Percentiles rank a stretch among this genome's conserved stretches.
Evolutionary conservation across 1,139 yeast genomes (phyloP).

Genomic region (Zhuliangozyma parablackwelliae): DNA sequence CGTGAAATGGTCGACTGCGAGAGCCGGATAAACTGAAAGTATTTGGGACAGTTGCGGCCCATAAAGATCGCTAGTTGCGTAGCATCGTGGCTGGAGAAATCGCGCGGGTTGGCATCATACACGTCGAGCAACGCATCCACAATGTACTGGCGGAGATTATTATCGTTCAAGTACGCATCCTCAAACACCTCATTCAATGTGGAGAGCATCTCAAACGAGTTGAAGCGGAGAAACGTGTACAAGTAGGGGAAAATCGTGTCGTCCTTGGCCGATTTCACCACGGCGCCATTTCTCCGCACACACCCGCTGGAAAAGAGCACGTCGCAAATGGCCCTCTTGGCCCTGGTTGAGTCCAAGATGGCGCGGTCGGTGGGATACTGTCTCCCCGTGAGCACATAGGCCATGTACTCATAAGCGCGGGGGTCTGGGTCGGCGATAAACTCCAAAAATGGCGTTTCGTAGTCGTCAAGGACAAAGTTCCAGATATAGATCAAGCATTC

Average conservation of each 20-base stretch:
- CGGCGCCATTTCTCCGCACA: constrained; percentile 9
- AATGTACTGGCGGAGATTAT: constrained; percentile 53
- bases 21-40: constrained; percentile 68
- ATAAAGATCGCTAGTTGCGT: constrained; percentile 60
- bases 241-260: constrained; percentile 60
- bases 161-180: constrained; percentile 56
- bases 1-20: constrained; percentile 53
- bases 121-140: constrained; percentile 60
- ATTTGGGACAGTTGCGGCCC: constrained; percentile 75
- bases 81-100: constrained; percentile 29
- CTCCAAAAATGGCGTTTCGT: constrained; percentile 59
- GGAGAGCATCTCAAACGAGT: constrained; percentile 56
- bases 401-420: constrained; percentile 56
- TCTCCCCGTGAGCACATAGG: constrained; percentile 69
- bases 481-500: constrained; percentile 67
- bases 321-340: constrained; percentile 48
- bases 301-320: constrained; percentile 40
- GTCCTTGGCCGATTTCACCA: constrained; percentile 11
- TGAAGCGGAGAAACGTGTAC: constrained; percentile 40
- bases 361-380: constrained; percentile 68
- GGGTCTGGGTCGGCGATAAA: constrained; percentile 36
- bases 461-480: constrained; percentile 64
- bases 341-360: constrained; percentile 27
- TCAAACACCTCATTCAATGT: constrained; percentile 77
- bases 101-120: constrained; percentile 27